Evolutionary conservation across 2,329 filamentous ascomycete genomes (phyloP).

Genomic region (Xylariaceae sp.): DNA sequence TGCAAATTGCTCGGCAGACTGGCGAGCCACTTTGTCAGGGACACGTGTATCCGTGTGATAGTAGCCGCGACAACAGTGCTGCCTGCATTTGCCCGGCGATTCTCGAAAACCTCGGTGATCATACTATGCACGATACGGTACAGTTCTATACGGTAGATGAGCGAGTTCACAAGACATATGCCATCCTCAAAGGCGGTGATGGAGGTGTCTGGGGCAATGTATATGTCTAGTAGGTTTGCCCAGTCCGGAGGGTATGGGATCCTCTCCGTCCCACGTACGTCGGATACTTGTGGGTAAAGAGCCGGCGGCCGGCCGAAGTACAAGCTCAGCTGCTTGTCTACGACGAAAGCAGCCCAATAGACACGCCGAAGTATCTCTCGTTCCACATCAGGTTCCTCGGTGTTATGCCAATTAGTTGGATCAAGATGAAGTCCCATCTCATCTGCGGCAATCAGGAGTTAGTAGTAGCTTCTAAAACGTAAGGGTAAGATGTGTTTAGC

Average conservation of each 20-base stretch:
- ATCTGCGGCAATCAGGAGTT: conserved; percentile 31
- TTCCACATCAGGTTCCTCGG: conserved; percentile 49
- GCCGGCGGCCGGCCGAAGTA: conserved; percentile 59
- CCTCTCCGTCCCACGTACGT: conserved; percentile 56
- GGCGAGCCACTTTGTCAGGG: conserved; percentile 54
- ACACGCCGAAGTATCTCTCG: conserved; percentile 56
- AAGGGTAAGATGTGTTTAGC: neutral
- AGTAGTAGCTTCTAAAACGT: neutral
- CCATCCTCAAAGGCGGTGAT: conserved; percentile 56
- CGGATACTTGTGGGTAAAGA: conserved; percentile 56
- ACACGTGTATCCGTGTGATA: conserved; percentile 54
- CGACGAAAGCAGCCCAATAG: conserved; percentile 59
- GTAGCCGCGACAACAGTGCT: conserved; percentile 50
- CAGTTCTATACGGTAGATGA: conserved; percentile 56
- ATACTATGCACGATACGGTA: conserved; percentile 57
- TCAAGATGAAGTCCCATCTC: conserved; percentile 61
- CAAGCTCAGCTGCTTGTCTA: conserved; percentile 58
- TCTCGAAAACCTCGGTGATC: conserved; percentile 59
- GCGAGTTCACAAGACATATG: conserved; percentile 50
- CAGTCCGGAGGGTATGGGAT: conserved; percentile 58
- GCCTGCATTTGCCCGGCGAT: conserved; percentile 50
- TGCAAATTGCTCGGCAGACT: conserved; percentile 54
- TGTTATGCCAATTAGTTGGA: conserved; percentile 55
- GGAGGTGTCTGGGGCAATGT: conserved; percentile 52
- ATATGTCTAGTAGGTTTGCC: conserved; percentile 55